These are phyloP conservation scores for Ceratocystis alfenasii DNA, from an alignment of 2,329 filamentous ascomycete genomes.

Conservation along the genomic window DNA sequence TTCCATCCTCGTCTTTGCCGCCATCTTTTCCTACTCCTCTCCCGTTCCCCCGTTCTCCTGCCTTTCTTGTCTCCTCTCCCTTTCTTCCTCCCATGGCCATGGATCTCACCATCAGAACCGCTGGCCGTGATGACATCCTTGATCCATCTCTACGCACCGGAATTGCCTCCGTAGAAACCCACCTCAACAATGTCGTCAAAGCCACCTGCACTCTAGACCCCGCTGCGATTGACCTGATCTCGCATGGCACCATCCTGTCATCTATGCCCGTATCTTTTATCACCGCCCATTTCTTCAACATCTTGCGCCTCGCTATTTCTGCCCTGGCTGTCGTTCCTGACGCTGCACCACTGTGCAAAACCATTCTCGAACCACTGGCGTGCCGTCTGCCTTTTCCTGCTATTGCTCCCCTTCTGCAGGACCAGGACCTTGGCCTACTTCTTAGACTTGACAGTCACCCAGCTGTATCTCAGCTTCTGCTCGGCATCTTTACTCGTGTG, in stretches of 20 bases:
- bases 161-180: slow-evolving; percentile 16
- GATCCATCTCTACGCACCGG: slow-evolving; percentile 17
- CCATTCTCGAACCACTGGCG: slow-evolving; percentile 12
- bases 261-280: slow-evolving; percentile 13
- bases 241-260: slow-evolving; percentile 2
- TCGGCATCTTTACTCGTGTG: slow-evolving; percentile 10
- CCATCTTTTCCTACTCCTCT: too few species aligned
- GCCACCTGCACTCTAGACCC: background rate
- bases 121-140: slow-evolving; percentile 11
- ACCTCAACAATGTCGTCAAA: slow-evolving; percentile 13
- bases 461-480: slow-evolving; percentile 11
- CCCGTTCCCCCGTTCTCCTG: background rate
- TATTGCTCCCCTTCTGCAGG: slow-evolving; percentile 12
- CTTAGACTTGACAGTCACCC: slow-evolving; percentile 6
- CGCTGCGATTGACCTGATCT: slow-evolving; percentile 3
- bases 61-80: background rate
- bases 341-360: slow-evolving; percentile 11
- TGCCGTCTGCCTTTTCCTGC: slow-evolving; percentile 10
- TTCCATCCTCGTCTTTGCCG: too few species aligned
- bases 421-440: slow-evolving; percentile 14
- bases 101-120: slow-evolving; percentile 12
- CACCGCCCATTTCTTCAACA: slow-evolving; percentile 12
- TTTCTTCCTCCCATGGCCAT: background rate
- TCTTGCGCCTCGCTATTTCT: slow-evolving; percentile 15
- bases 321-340: slow-evolving; percentile 13